These are phyloP conservation scores for Verticillium zaregamsianum DNA, from an alignment of 2,329 filamentous ascomycete species.

Conservation along the genomic window DNA sequence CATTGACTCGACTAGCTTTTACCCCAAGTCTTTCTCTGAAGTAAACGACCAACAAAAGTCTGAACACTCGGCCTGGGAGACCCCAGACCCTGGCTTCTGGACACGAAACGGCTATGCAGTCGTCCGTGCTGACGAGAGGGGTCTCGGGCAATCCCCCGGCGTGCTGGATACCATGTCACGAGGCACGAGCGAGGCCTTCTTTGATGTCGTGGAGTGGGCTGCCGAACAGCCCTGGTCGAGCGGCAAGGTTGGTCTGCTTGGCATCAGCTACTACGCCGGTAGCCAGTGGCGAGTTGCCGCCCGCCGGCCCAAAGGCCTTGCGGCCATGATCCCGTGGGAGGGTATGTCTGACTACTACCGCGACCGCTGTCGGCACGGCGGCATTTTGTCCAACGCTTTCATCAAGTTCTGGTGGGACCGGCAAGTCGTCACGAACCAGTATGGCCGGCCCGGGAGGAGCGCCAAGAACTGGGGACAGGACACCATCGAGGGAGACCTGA, in stretches of 20 bases:
- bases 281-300: slow-evolving; percentile 46
- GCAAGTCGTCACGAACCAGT: slow-evolving; percentile 65
- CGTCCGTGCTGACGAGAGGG: slow-evolving; percentile 48
- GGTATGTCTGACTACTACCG: slow-evolving; percentile 52
- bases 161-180: slow-evolving; percentile 45
- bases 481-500: slow-evolving; percentile 55
- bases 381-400: slow-evolving; percentile 55
- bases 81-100: slow-evolving; percentile 54
- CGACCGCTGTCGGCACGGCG: slow-evolving; percentile 57
- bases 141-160: slow-evolving; percentile 42
- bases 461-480: slow-evolving; percentile 50
- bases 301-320: slow-evolving; percentile 38
- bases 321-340: slow-evolving; percentile 47
- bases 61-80: slow-evolving; percentile 54
- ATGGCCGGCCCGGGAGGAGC: slow-evolving; percentile 49
- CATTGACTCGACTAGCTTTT: slow-evolving; percentile 24
- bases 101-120: slow-evolving; percentile 49
- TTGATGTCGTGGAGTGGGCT: slow-evolving; percentile 45
- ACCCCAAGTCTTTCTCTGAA: slow-evolving; percentile 36
- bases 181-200: slow-evolving; percentile 43
- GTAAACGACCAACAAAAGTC: slow-evolving; percentile 51
- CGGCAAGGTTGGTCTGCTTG: slow-evolving; percentile 44
- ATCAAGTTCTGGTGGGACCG: slow-evolving; percentile 65
- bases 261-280: slow-evolving; percentile 43
- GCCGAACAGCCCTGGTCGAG: slow-evolving; percentile 41